Conservation (phyloP, 495 filamentous ascomycete genomes). For the Trichoderma erinaceum region DNA sequence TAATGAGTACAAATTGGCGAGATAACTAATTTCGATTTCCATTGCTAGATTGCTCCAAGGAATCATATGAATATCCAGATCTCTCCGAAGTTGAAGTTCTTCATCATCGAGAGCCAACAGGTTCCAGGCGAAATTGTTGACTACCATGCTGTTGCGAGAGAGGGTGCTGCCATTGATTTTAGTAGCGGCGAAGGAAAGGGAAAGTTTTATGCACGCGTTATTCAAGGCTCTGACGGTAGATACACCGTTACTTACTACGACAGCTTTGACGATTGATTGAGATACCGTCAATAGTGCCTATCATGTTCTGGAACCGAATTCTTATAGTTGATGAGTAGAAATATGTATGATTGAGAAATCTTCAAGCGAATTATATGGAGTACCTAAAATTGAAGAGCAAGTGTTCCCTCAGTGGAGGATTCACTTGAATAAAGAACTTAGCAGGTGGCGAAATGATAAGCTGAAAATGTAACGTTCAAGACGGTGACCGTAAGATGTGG, state of each 20-base stretch:
- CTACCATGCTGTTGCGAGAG: neutral
- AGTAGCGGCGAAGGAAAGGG: neutral
- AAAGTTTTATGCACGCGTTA: neutral
- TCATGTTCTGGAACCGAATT: no score
- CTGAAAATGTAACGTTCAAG: no score
- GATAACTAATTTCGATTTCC: neutral
- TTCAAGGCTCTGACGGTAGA: neutral
- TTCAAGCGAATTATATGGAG: no score
- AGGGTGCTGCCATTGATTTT: conserved; percentile 1
- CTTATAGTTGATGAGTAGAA: no score
- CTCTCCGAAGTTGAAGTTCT: neutral
- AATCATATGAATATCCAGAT: neutral
- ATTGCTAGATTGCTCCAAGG: neutral
- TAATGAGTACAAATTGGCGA: neutral
- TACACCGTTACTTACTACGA: neutral
- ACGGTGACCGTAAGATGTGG: no score
- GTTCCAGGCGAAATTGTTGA: neutral
- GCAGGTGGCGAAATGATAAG: no score
- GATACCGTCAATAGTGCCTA: no score
- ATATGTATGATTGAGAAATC: no score
- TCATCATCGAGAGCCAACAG: neutral
- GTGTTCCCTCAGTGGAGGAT: no score
- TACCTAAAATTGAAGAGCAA: no score
- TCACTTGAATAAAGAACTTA: no score
- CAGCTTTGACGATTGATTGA: neutral